Conservation (phyloP, 805 yeast genomes). For the Alloascoidea hylecoeti region DNA sequence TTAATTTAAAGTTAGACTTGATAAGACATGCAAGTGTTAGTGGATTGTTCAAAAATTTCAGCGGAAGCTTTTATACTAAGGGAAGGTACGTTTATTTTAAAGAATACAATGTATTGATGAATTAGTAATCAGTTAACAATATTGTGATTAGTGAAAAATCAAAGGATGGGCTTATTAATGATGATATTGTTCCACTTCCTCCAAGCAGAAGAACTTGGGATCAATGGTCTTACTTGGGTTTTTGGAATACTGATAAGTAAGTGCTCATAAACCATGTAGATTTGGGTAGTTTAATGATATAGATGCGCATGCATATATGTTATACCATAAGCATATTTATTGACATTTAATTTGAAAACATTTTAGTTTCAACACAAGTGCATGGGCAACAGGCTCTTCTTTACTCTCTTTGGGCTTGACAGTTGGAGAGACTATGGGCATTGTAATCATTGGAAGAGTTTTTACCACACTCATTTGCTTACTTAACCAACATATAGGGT, state of each 20-base stretch:
- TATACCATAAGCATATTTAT: background rate
- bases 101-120: too few species aligned
- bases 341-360: too few species aligned
- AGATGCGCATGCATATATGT: background rate
- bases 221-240: constrained; percentile 20
- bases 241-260: constrained; percentile 11
- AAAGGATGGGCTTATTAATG: constrained; percentile 7
- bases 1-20: too few species aligned
- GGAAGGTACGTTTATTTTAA: too few species aligned
- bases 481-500: constrained; percentile 31
- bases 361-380: constrained; percentile 17
- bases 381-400: constrained; percentile 28
- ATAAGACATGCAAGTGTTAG: too few species aligned
- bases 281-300: background rate
- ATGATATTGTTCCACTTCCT: constrained; percentile 30
- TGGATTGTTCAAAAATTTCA: too few species aligned
- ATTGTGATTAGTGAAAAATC: too few species aligned
- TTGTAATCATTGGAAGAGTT: constrained; percentile 24
- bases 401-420: constrained; percentile 27
- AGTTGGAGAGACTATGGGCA: constrained; percentile 28
- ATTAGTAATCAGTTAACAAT: too few species aligned
- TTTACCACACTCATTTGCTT: constrained; percentile 25
- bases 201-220: constrained; percentile 32
- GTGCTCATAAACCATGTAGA: too few species aligned
- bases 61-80: too few species aligned